Percentiles rank a stretch among this genome's conserved stretches.
These are phyloP conservation scores for Solanum habrochaites DNA, from an alignment of 257 asterid genomes.

Conservation along the genomic window DNA sequence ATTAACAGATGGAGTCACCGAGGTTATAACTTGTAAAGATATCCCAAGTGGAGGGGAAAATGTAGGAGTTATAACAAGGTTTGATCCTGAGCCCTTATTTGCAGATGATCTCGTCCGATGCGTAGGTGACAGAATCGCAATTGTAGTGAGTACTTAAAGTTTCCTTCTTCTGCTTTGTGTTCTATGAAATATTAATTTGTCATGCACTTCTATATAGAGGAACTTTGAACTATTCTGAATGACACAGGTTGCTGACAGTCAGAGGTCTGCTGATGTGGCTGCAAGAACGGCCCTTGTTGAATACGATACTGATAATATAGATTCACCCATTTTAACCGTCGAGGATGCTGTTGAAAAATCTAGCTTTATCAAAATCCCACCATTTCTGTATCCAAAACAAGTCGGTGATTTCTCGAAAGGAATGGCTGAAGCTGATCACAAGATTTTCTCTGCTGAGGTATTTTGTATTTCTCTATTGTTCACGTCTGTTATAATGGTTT, in stretches of 20 bases:
- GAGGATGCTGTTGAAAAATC: constrained; percentile 60
- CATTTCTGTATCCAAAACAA: constrained; percentile 23
- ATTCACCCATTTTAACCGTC: constrained; percentile 54
- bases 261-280: constrained; percentile 44
- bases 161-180: background rate
- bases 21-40: constrained; percentile 45
- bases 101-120: constrained; percentile 38
- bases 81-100: constrained; percentile 50
- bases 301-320: constrained; percentile 39
- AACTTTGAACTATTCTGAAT: background rate
- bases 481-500: background rate
- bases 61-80: constrained; percentile 23
- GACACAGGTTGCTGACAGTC: constrained; percentile 50
- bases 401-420: constrained; percentile 59
- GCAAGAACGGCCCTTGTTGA: constrained; percentile 37
- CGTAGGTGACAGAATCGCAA: constrained; percentile 55
- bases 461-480: background rate
- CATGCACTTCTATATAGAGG: background rate
- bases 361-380: constrained; percentile 44
- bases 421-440: constrained; percentile 74
- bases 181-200: background rate
- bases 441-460: constrained; percentile 56
- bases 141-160: constrained; percentile 37
- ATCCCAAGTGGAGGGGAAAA: constrained; percentile 56
- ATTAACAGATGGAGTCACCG: constrained; percentile 20